Evolutionary conservation across 331 rosid species (phyloP).

Genomic region (Phaseolus coccineus): DNA sequence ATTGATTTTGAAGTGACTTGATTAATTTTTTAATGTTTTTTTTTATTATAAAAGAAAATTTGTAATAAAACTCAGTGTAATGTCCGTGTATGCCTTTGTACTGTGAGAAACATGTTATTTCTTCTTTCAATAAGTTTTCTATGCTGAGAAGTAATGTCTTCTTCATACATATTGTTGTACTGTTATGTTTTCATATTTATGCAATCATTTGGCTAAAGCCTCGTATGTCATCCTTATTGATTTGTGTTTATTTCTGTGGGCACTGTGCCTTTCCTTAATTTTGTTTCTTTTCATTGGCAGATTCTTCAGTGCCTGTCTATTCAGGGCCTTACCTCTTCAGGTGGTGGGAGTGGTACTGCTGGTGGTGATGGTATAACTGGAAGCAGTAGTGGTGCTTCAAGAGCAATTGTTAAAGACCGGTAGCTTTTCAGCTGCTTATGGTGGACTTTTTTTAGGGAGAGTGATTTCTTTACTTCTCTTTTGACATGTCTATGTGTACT

Average conservation of each 20-base stretch:
- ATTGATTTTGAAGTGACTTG: too few relatives aligned
- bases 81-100: too few relatives aligned
- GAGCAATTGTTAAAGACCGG: slow-evolving; percentile 92
- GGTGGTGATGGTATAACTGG: slow-evolving; percentile 84
- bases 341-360: slow-evolving; percentile 75
- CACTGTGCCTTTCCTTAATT: background rate
- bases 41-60: too few relatives aligned
- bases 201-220: background rate
- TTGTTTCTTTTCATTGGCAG: slow-evolving; percentile 59
- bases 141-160: background rate
- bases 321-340: slow-evolving; percentile 92
- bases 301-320: slow-evolving; percentile 87
- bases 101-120: background rate
- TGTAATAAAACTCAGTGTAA: too few relatives aligned
- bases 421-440: slow-evolving; percentile 35
- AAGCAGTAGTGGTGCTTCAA: slow-evolving; percentile 88
- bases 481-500: slow-evolving; percentile 21
- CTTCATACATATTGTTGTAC: background rate
- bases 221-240: background rate
- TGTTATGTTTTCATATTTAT: too few relatives aligned
- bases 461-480: slow-evolving; percentile 11
- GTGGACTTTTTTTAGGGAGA: background rate
- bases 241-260: background rate
- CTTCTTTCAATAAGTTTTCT: background rate
- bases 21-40: too few relatives aligned